Conservation (phyloP, 495 filamentous ascomycete species). For the Symbiotaphrina buchneri region DNA sequence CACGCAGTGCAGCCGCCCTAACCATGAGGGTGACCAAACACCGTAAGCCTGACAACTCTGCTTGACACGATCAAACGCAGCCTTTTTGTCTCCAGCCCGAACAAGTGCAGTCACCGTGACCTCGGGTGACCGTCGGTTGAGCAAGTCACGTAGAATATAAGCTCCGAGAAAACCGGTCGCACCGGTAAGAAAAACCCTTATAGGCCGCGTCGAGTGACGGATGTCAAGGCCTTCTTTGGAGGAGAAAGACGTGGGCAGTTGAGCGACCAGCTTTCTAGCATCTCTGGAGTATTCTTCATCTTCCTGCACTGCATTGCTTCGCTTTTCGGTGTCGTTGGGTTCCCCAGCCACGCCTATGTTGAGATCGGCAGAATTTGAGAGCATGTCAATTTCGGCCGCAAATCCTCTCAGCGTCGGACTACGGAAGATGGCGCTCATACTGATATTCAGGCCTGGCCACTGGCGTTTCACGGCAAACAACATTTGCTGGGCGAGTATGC, state of each 20-base stretch:
- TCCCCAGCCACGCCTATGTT: constrained; percentile 8
- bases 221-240: constrained; percentile 13
- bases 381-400: constrained; percentile 48
- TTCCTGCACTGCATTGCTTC: constrained; percentile 11
- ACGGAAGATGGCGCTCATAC: constrained; percentile 56
- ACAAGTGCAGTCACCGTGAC: constrained; percentile 60
- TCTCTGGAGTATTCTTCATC: constrained; percentile 46
- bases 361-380: constrained; percentile 17
- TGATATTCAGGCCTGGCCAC: constrained; percentile 39
- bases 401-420: constrained; percentile 54
- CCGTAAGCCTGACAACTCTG: constrained; percentile 45
- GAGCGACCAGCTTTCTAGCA: constrained; percentile 28
- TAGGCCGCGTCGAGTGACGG: constrained; percentile 10
- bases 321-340: no score
- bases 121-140: constrained; percentile 29
- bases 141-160: constrained; percentile 54
- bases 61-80: constrained; percentile 25
- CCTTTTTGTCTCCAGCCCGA: constrained; percentile 32
- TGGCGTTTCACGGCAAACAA: constrained; percentile 44
- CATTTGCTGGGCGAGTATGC: constrained; percentile 71
- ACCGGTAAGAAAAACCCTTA: constrained; percentile 66
- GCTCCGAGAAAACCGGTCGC: constrained; percentile 83
- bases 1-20: constrained; percentile 33
- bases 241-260: constrained; percentile 20
- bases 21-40: constrained; percentile 59